Percentiles rank a stretch among this genome's conserved stretches.
phyloP scores from a whole-genome alignment of 345 rosid genomes.

The Euphorbia lathyris region DNA sequence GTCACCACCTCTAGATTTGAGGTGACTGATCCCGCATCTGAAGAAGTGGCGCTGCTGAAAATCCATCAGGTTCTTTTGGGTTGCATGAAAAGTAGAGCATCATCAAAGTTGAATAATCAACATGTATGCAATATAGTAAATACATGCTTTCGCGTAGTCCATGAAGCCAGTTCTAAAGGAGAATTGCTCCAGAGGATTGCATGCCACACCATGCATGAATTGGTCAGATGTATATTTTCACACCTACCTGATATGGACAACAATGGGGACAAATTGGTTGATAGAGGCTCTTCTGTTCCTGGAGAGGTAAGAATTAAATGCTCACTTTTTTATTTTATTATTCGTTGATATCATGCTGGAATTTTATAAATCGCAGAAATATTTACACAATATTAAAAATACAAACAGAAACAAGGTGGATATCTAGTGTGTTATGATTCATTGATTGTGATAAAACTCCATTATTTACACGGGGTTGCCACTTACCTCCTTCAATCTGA shows the following conservation, averaged over 20 bases:
- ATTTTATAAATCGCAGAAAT: not conserved
- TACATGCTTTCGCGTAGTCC: slow-evolving; percentile 73
- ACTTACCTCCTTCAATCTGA: not conserved
- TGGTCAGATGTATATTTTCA: slow-evolving; percentile 68
- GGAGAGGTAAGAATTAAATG: slow-evolving; percentile 36
- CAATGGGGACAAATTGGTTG: slow-evolving; percentile 16
- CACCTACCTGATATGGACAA: slow-evolving; percentile 46
- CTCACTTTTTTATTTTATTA: not conserved
- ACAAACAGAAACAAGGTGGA: not conserved
- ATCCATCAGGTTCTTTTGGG: slow-evolving; percentile 80
- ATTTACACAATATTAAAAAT: not conserved
- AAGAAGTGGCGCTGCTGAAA: slow-evolving; percentile 76
- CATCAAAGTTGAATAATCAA: slow-evolving; percentile 56
- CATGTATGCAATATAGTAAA: slow-evolving; percentile 64
- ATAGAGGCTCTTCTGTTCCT: slow-evolving; percentile 16
- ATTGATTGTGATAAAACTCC: not conserved
- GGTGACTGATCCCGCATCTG: slow-evolving; percentile 72
- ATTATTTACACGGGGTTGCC: no score
- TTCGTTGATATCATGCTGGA: slow-evolving; percentile 3
- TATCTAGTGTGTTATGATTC: not conserved
- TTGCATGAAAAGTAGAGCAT: slow-evolving; percentile 73
- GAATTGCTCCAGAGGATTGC: slow-evolving; percentile 75
- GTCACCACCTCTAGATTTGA: slow-evolving; percentile 69
- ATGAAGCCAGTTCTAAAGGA: slow-evolving; percentile 66
- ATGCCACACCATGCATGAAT: slow-evolving; percentile 71